phyloP scores from a whole-genome alignment of 2,329 filamentous ascomycete species.

The Scolecobasidium constrictum region DNA sequence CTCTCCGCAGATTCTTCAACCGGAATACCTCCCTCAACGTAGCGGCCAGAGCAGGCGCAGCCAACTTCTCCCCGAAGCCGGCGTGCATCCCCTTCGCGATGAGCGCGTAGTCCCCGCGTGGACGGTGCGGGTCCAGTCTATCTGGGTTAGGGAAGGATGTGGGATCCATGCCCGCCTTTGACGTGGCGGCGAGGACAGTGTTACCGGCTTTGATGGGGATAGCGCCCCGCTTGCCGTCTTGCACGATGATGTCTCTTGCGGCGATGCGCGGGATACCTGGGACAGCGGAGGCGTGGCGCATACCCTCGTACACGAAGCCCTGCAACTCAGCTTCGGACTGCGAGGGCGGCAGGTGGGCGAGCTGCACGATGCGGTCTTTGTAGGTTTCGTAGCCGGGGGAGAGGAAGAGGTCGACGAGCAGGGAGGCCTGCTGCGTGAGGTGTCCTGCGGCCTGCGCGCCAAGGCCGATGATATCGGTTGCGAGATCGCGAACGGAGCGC shows the following conservation, averaged over 20 bases:
- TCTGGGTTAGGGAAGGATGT: conserved; percentile 30
- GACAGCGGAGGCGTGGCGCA: conserved; percentile 41
- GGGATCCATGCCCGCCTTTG: conserved; percentile 31
- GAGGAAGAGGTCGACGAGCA: conserved; percentile 44
- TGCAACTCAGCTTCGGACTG: conserved; percentile 36
- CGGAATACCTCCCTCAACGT: conserved; percentile 35
- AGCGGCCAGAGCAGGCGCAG: conserved; percentile 28
- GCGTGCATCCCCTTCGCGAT: conserved; percentile 30
- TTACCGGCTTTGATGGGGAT: conserved; percentile 33
- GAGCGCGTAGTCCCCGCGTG: conserved; percentile 27
- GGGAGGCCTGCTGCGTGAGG: conserved; percentile 41
- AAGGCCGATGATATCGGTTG: conserved; percentile 40
- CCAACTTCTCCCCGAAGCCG: conserved; percentile 29
- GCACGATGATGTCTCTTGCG: conserved; percentile 33
- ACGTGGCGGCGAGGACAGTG: conserved; percentile 33
- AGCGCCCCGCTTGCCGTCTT: conserved; percentile 37
- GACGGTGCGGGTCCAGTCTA: conserved; percentile 31
- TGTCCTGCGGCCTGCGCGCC: conserved; percentile 39
- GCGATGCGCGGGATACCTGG: conserved; percentile 42
- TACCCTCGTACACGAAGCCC: conserved; percentile 44
- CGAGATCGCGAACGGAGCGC: conserved; percentile 36
- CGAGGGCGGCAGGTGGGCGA: conserved; percentile 31
- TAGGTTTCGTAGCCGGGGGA: conserved; percentile 38
- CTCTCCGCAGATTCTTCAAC: conserved; percentile 31
- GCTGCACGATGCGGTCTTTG: conserved; percentile 39